A percentile compares a stretch with the other conserved stretches of the same genome.
Conservation (phyloP, 305 asterid species). For the Solanum hybrid region DNA sequence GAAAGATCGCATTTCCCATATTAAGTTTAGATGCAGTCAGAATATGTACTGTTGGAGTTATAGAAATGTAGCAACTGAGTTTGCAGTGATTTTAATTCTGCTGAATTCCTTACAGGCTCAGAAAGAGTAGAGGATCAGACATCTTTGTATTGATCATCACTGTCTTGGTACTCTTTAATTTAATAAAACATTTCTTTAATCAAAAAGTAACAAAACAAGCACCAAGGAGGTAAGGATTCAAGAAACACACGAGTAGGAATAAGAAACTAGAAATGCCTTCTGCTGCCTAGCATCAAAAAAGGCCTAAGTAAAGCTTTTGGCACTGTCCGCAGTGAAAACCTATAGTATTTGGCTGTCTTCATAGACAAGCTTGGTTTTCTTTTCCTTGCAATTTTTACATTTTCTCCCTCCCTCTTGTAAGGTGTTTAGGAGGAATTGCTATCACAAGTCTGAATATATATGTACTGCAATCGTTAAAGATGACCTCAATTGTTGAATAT, state of each 20-base stretch:
- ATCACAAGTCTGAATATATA: neutral
- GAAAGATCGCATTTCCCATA: neutral
- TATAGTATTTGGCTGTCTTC: neutral
- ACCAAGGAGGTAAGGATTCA: neutral
- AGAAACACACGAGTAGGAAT: neutral
- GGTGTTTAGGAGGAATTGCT: neutral
- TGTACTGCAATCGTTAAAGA: neutral
- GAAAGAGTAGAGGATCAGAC: neutral
- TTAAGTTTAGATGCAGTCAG: neutral
- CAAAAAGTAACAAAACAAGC: neutral
- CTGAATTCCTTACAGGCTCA: neutral
- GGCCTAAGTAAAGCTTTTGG: neutral
- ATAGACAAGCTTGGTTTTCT: neutral
- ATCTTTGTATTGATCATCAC: neutral
- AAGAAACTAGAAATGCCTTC: neutral
- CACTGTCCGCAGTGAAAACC: neutral
- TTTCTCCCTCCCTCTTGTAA: neutral
- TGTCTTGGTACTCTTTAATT: neutral
- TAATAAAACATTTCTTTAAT: neutral
- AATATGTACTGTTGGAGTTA: neutral
- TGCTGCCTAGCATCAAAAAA: neutral
- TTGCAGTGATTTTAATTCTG: neutral
- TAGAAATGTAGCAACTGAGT: neutral
- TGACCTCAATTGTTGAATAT: neutral
- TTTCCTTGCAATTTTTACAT: neutral